Percentiles rank a stretch among this genome's conserved stretches.
phyloP scores from a whole-genome alignment of 2,329 filamentous ascomycete species.

The Verticillium dahliae region DNA sequence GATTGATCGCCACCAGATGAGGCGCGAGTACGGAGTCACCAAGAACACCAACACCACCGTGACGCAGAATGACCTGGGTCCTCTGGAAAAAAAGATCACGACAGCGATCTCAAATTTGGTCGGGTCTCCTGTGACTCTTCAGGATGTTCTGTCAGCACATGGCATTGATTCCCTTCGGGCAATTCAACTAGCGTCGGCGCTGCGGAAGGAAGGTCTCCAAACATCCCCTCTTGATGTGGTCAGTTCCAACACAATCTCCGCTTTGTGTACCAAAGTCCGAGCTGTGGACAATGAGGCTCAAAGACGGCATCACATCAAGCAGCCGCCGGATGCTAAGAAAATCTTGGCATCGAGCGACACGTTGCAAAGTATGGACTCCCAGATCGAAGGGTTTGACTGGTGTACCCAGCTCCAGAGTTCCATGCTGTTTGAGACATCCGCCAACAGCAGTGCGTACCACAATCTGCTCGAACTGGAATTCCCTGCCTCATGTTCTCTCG shows the following conservation, averaged over 20 bases:
- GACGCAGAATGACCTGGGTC: no score
- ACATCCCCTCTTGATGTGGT: constrained; percentile 58
- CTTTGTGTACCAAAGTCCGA: not conserved
- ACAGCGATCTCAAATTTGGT: constrained; percentile 33
- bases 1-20: constrained; percentile 62
- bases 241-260: constrained; percentile 37
- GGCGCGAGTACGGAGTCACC: constrained; percentile 10
- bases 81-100: constrained; percentile 25
- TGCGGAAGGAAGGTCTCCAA: constrained; percentile 51
- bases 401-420: constrained; percentile 72
- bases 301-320: not conserved
- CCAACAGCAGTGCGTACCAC: constrained; percentile 58
- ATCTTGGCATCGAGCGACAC: not conserved
- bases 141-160: constrained; percentile 39
- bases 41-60: not conserved
- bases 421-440: constrained; percentile 71
- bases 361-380: constrained; percentile 6
- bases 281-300: not conserved
- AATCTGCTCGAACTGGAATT: constrained; percentile 70
- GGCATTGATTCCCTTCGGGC: constrained; percentile 58
- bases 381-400: constrained; percentile 39
- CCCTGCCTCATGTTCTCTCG: constrained; percentile 21
- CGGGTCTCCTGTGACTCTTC: constrained; percentile 23
- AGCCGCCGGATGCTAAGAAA: not conserved
- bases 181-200: constrained; percentile 49